A percentile compares a stretch with the other conserved stretches of the same genome.
Conservation (phyloP, 177 flowering plant genomes). For the Vitis hybrid region DNA sequence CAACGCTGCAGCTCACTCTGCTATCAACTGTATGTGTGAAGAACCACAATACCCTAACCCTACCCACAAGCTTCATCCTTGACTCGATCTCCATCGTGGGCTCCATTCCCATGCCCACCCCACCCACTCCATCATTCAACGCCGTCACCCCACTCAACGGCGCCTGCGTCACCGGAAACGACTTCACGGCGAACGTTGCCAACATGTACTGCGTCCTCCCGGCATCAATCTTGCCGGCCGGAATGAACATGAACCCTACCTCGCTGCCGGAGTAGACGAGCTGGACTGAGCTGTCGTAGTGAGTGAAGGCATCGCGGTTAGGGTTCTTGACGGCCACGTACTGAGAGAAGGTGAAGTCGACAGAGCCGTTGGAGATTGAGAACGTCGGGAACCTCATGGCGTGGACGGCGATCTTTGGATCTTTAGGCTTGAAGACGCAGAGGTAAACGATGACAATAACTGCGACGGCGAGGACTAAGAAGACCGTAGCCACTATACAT, state of each 20-base stretch:
- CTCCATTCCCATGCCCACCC: neutral
- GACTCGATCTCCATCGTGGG: conserved; percentile 19
- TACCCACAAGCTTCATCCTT: conserved; percentile 27
- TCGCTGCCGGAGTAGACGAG: conserved; percentile 22
- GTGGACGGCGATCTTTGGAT: conserved; percentile 27
- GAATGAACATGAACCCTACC: conserved; percentile 29
- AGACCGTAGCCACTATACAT: conserved; percentile 29
- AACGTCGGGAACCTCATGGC: conserved; percentile 35
- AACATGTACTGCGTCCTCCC: conserved; percentile 29
- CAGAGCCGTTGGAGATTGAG: conserved; percentile 25
- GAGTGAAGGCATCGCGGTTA: conserved; percentile 33
- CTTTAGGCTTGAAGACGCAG: conserved; percentile 32
- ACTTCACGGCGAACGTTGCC: conserved; percentile 29
- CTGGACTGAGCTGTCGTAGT: conserved; percentile 41
- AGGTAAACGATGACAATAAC: conserved; percentile 21
- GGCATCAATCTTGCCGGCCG: conserved; percentile 30
- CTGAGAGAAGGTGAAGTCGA: conserved; percentile 37
- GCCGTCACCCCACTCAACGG: neutral
- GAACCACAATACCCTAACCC: conserved; percentile 25
- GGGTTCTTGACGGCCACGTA: conserved; percentile 36
- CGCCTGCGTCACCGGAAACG: conserved; percentile 13
- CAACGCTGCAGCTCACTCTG: conserved; percentile 20
- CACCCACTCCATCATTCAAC: neutral
- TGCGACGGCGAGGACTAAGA: conserved; percentile 20
- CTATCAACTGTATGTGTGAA: conserved; percentile 29